phyloP scores from a whole-genome alignment of 2,329 filamentous ascomycete genomes.

The Amylocarpus encephaloides region DNA sequence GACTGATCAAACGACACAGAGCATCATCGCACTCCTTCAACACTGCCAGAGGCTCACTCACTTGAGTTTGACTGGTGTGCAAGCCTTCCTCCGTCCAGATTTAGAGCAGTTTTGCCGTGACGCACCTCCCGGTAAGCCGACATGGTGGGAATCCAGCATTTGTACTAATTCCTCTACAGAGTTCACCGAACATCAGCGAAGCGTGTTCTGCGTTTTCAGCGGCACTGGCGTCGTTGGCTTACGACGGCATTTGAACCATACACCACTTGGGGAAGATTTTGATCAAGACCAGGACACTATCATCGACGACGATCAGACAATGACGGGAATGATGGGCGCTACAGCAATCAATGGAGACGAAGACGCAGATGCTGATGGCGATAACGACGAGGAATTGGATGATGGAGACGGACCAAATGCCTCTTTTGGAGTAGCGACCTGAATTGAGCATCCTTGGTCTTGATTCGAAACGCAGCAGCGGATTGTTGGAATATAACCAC shows the following conservation, averaged over 20 bases:
- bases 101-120: constrained; percentile 79
- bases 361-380: constrained; percentile 18
- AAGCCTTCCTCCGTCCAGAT: constrained; percentile 81
- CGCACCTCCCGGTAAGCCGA: constrained; percentile 61
- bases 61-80: constrained; percentile 87
- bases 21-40: constrained; percentile 83
- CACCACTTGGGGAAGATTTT: constrained; percentile 76
- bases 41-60: constrained; percentile 90
- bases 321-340: constrained; percentile 31
- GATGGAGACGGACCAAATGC: constrained; percentile 14
- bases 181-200: constrained; percentile 90
- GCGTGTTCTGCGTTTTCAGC: constrained; percentile 97
- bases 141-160: not conserved
- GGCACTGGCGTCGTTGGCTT: constrained; percentile 74
- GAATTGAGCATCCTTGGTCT: constrained; percentile 1
- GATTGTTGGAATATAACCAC: not conserved
- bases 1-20: constrained; percentile 47
- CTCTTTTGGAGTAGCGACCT: constrained; percentile 7
- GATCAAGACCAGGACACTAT: constrained; percentile 78
- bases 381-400: constrained; percentile 22
- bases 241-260: constrained; percentile 73
- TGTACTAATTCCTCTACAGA: constrained; percentile 44
- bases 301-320: constrained; percentile 65
- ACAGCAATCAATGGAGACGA: constrained; percentile 18
- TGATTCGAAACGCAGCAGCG: not conserved